Conservation (phyloP, 139 green algal genomes). For the Pseudopediastrum boryanum region DNA sequence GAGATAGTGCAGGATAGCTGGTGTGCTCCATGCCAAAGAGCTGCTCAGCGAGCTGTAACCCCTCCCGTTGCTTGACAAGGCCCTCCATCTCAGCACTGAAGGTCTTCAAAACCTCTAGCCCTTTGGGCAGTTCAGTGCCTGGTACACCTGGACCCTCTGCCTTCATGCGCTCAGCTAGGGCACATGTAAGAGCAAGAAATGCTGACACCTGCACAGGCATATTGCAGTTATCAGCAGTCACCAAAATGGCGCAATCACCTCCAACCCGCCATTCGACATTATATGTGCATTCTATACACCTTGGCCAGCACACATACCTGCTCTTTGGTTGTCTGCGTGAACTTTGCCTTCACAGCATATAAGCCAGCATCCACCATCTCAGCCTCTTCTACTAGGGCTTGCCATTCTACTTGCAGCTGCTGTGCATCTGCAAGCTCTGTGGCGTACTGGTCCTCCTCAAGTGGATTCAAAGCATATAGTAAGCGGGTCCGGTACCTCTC, state of each 20-base stretch:
- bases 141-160: slow-evolving; percentile 50
- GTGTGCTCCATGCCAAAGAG: slow-evolving; percentile 86
- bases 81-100: slow-evolving; percentile 52
- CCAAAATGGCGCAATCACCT: too few relatives aligned
- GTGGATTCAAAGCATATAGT: slow-evolving; percentile 60
- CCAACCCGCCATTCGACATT: too few relatives aligned
- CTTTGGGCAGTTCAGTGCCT: slow-evolving; percentile 49
- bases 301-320: slow-evolving; percentile 57
- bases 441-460: slow-evolving; percentile 25
- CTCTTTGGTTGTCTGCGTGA: slow-evolving; percentile 49
- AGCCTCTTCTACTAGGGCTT: slow-evolving; percentile 5
- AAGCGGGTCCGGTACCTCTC: slow-evolving; percentile 80
- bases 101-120: slow-evolving; percentile 55
- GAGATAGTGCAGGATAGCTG: slow-evolving; percentile 68
- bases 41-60: slow-evolving; percentile 82
- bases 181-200: slow-evolving; percentile 45
- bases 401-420: slow-evolving; percentile 30
- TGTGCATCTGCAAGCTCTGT: slow-evolving; percentile 44
- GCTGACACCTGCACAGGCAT: slow-evolving; percentile 53
- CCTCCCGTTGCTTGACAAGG: slow-evolving; percentile 62
- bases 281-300: too few relatives aligned
- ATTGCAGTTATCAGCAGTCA: background rate
- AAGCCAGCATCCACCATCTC: slow-evolving; percentile 27
- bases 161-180: slow-evolving; percentile 51
- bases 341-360: slow-evolving; percentile 28